Percentiles rank a stretch among this genome's conserved stretches.
Conservation (phyloP, 164 flowering plant species). For the Paratinospora sagittata region DNA sequence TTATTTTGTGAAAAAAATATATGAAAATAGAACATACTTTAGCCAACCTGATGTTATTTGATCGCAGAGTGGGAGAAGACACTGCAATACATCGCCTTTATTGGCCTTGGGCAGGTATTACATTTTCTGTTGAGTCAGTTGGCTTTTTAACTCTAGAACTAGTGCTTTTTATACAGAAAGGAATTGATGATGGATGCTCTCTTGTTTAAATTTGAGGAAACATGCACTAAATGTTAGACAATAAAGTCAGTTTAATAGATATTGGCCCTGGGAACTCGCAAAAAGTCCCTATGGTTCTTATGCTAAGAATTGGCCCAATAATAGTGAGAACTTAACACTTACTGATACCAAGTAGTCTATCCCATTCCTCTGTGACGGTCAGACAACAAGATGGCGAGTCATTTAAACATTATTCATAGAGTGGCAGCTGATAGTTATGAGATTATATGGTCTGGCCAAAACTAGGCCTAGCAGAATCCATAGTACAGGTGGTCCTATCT, state of each 20-base stretch:
- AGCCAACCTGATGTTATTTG: conserved; percentile 2
- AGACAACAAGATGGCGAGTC: no score
- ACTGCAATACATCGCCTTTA: conserved; percentile 60
- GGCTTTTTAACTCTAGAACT: background rate
- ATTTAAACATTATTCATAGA: no score
- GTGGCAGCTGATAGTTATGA: no score
- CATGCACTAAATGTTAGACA: background rate
- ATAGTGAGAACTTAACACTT: no score
- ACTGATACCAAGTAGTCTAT: no score
- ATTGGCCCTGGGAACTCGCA: background rate
- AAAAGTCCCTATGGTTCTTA: background rate
- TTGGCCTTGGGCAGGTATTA: conserved; percentile 77
- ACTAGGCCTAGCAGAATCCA: no score
- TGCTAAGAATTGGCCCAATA: background rate
- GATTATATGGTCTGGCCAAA: no score
- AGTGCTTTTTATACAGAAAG: background rate
- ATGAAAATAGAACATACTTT: background rate
- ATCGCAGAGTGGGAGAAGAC: conserved; percentile 93
- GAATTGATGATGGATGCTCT: background rate
- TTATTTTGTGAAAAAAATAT: no score
- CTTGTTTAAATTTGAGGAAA: background rate
- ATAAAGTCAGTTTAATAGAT: background rate
- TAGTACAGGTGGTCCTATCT: no score
- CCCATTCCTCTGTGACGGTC: no score
- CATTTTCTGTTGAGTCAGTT: background rate